phyloP scores from a whole-genome alignment of 805 yeast species.

The Suhomyces faveliae region DNA sequence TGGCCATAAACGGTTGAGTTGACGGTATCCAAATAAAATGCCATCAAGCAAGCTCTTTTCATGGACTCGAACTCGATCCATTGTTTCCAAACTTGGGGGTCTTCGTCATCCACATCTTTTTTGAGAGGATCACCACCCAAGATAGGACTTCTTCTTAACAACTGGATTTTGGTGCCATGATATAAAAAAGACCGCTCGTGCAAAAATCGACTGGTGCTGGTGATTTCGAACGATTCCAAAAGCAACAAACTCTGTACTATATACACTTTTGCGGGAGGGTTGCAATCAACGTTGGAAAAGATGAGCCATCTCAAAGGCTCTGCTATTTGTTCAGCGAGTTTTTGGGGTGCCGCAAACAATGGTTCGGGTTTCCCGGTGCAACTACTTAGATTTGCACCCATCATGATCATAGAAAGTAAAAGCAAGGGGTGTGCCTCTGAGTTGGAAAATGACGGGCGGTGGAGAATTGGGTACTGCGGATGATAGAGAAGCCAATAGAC shows the following conservation, averaged over 20 bases:
- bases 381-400: conserved; percentile 9
- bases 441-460: conserved; percentile 13
- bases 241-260: conserved; percentile 12
- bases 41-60: conserved; percentile 36
- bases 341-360: conserved; percentile 6
- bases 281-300: conserved; percentile 10
- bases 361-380: conserved; percentile 6
- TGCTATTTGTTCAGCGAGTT: conserved; percentile 11
- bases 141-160: conserved; percentile 24
- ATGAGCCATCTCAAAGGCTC: conserved; percentile 14
- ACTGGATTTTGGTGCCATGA: conserved; percentile 22
- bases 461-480: conserved; percentile 13
- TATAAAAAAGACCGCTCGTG: conserved; percentile 13
- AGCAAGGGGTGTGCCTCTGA: conserved; percentile 9
- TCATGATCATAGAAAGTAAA: conserved; percentile 12
- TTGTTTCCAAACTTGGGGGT: conserved; percentile 19
- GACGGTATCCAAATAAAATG: conserved; percentile 34
- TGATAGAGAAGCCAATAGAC: conserved; percentile 12
- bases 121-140: conserved; percentile 42
- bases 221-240: conserved; percentile 12
- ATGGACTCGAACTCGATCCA: conserved; percentile 40
- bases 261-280: conserved; percentile 13
- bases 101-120: conserved; percentile 25
- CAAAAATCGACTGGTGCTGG: conserved; percentile 7
- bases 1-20: conserved; percentile 38